Evolutionary conservation across 495 filamentous ascomycete genomes (phyloP), one percentile per base, ranked within the genome.

Genomic region (Penicillium herquei): DNA sequence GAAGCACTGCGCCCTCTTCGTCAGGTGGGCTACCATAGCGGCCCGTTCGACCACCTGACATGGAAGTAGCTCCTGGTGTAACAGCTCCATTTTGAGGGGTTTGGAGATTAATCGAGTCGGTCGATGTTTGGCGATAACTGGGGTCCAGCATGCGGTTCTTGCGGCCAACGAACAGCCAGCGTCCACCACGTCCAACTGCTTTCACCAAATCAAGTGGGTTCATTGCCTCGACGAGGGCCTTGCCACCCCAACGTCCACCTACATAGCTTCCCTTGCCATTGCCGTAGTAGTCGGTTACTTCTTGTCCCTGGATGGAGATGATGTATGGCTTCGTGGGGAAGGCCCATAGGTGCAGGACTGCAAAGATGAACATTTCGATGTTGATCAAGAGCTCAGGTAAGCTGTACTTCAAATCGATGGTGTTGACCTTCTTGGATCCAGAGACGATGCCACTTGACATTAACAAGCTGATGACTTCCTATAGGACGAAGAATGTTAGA

Each of bases 331-430:
- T 78, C 77, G 84, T 94, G 0, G 89, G 80, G 63, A 96, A 96
- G 3, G 92, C 89, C 79, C 84, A 95, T 7, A 93, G 69, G 60
- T 96, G 91, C 32, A 96, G 70, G 39, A 90, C 64, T 11, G 85
- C 75, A 63, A 96, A 96, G 39, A 90, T 76, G 21, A 88, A 83
- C 91, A 96, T 96, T 73, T 96, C 91, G 49, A 94, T 80, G 68
- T 88, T 92, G 47, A 93, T 83, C 32, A 95, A 73, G 26, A 95
- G 72, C 14, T 84, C 83, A 1, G 90, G 91, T 31, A 96, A 85
- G 42, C 89, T 89, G 45, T 91, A 84, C 63, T 90, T 89, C 54
- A 94, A 78, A 67, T 96, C 92, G 1, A 84, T 83, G 26, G 84
- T 84, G 14, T 80, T 79, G 17, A 96, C 72, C 12, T 79, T 78